phyloP scores from a whole-genome alignment of 345 rosid species.

The Salix koriyanagi region DNA sequence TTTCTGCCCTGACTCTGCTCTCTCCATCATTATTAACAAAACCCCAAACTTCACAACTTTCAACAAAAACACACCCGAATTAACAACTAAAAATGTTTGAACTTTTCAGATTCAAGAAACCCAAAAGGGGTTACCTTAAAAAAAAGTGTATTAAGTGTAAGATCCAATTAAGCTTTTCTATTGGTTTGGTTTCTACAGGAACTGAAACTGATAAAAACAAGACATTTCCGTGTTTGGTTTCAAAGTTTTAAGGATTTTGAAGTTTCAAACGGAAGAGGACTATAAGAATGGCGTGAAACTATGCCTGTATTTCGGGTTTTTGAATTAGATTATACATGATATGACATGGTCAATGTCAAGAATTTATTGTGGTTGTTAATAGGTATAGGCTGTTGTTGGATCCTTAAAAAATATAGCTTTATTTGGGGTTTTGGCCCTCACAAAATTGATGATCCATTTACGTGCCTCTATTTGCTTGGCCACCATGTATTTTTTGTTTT shows the following conservation, averaged over 20 bases:
- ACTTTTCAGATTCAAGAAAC: neutral
- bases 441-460: no score
- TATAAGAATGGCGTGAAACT: constrained; percentile 12
- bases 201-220: neutral
- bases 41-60: neutral
- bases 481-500: no score
- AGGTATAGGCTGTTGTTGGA: no score
- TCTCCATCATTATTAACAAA: constrained; percentile 60
- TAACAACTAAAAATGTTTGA: neutral
- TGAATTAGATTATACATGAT: neutral
- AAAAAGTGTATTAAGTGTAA: neutral
- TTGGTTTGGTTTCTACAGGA: no score
- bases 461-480: no score
- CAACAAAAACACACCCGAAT: neutral
- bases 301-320: neutral
- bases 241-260: neutral
- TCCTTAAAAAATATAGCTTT: no score
- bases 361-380: neutral
- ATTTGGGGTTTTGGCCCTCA: no score
- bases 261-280: neutral
- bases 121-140: neutral
- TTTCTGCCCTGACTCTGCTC: constrained; percentile 74
- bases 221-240: neutral
- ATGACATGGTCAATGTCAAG: no score
- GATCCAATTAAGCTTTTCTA: neutral